These are phyloP conservation scores for Anaeromyces robustus DNA, from an alignment of 192 early-diverging fungal species.

Conservation along the genomic window DNA sequence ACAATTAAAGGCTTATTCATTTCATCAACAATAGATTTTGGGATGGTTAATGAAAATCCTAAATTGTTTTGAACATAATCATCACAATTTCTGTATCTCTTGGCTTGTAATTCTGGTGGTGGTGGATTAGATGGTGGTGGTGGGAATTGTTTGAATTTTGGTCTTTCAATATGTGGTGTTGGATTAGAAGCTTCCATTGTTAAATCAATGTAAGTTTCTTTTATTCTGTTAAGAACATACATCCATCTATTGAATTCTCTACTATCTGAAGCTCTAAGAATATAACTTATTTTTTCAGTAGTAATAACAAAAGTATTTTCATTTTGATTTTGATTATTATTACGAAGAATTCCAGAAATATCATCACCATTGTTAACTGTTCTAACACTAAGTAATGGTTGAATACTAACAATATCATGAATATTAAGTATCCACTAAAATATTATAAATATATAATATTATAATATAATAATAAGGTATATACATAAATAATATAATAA, in stretches of 20 bases:
- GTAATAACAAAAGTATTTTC: background rate
- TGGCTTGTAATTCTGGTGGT: background rate
- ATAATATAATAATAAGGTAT: too few relatives aligned
- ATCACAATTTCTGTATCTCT: background rate
- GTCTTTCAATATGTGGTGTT: background rate
- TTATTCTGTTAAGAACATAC: background rate
- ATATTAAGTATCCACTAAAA: background rate
- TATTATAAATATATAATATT: too few relatives aligned
- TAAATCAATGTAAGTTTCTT: background rate
- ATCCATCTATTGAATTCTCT: background rate
- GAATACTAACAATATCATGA: background rate
- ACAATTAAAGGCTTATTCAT: background rate
- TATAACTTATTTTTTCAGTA: background rate
- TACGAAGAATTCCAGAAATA: background rate
- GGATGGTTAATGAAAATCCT: background rate
- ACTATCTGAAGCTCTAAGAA: background rate
- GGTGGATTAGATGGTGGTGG: background rate
- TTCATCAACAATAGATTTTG: background rate
- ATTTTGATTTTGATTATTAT: background rate
- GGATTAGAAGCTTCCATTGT: background rate
- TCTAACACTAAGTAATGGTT: background rate
- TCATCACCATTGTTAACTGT: background rate
- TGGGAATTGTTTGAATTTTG: background rate
- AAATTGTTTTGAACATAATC: background rate
- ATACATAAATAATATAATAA: too few relatives aligned